These are phyloP conservation scores for Porpolomopsis calyptriformis DNA, from an alignment of 768 basidiomycete species.

Conservation along the genomic window DNA sequence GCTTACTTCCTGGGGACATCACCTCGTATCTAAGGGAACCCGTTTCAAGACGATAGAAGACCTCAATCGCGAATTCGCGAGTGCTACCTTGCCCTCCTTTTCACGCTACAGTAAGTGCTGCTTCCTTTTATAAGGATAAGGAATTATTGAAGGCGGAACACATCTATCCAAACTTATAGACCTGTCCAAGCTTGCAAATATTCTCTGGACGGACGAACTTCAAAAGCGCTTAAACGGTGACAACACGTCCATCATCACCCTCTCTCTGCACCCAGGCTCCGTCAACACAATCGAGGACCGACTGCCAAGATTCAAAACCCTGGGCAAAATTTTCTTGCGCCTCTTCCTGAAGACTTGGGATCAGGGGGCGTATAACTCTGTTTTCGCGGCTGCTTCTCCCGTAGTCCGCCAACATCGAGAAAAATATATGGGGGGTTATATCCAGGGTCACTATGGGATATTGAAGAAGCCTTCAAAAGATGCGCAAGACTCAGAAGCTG, in stretches of 20 bases:
- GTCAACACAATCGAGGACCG: constrained; percentile 21
- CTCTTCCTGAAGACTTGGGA: constrained; percentile 14
- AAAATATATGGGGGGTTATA: constrained; percentile 28
- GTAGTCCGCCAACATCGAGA: constrained; percentile 21
- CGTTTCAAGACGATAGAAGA: constrained; percentile 24
- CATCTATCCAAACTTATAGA: constrained; percentile 14
- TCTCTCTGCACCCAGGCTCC: constrained; percentile 33
- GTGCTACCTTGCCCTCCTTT: constrained; percentile 10
- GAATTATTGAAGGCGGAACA: too few species aligned
- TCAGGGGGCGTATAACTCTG: constrained; percentile 26
- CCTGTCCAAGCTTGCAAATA: constrained; percentile 39
- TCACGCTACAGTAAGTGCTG: constrained; percentile 23
- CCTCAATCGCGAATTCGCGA: constrained; percentile 26
- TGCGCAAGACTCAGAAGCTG: constrained; percentile 23
- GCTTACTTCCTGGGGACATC: constrained; percentile 25
- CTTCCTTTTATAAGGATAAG: not conserved
- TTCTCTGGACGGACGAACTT: constrained; percentile 41
- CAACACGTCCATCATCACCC: constrained; percentile 24
- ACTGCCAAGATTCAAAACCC: constrained; percentile 10
- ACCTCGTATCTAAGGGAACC: constrained; percentile 11
- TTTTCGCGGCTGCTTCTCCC: constrained; percentile 31
- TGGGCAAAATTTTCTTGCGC: constrained; percentile 9
- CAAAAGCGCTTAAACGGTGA: constrained; percentile 34
- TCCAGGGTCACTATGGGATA: constrained; percentile 23
- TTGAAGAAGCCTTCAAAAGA: constrained; percentile 19